Percentiles rank a stretch among this genome's conserved stretches.
Evolutionary conservation across 2,329 filamentous ascomycete genomes (phyloP).

Genomic region (Hymenoscyphus occultus): DNA sequence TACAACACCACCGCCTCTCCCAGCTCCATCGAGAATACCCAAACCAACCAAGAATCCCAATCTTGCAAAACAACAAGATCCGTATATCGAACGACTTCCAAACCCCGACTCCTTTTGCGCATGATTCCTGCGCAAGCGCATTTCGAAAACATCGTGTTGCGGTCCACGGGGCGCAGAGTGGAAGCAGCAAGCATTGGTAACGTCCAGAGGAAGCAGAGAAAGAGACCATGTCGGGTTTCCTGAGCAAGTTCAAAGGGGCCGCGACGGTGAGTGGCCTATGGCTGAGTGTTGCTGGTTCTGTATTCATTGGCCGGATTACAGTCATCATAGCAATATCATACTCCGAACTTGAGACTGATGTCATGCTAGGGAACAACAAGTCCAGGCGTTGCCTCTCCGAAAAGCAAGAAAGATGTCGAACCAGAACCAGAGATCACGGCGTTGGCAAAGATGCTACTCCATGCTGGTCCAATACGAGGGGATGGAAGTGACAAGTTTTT

Average conservation of each 20-base stretch:
- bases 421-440: conserved; percentile 54
- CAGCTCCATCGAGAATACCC: conserved; percentile 9
- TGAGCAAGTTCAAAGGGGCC: conserved; percentile 57
- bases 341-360: conserved; percentile 20
- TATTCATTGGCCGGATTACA: neutral
- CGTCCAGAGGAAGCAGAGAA: conserved; percentile 10
- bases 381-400: conserved; percentile 25
- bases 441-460: conserved; percentile 72
- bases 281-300: neutral
- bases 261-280: conserved; percentile 48
- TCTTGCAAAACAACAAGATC: neutral
- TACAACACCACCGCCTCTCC: neutral
- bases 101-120: conserved; percentile 15
- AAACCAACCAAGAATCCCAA: neutral
- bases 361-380: conserved; percentile 22
- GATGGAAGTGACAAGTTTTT: conserved; percentile 98
- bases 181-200: conserved; percentile 14
- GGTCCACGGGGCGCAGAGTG: conserved; percentile 23
- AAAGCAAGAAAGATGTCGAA: conserved; percentile 35
- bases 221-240: conserved; percentile 52
- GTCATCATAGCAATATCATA: neutral
- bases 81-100: conserved; percentile 10
- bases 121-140: conserved; percentile 20
- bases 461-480: conserved; percentile 73
- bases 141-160: conserved; percentile 20